Evolutionary conservation across 2,329 filamentous ascomycete species (phyloP), one percentile per base, ranked within the genome.

Genomic region (Alternaria dauci): DNA sequence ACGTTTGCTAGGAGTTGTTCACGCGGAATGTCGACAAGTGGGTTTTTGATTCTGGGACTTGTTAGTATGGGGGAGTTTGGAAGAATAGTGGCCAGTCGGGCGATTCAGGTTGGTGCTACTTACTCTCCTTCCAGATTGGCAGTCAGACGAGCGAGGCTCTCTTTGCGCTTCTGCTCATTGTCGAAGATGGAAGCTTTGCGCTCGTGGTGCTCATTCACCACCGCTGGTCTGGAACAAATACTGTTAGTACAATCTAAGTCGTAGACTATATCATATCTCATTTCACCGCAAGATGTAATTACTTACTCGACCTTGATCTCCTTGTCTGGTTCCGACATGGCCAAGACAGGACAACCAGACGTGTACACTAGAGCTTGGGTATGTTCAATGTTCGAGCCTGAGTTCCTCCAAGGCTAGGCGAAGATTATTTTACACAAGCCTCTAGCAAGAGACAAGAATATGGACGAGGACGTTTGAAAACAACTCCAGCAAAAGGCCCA

Each of bases 1-100:
- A 89, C 88, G 54, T 88, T 80, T 43, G 75, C 73, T 51, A 90
- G 76, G 8, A 91, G 83, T 68, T 80, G 74, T 26, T 76, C 80
- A 64, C 77, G 82, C 7, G 86, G 77, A 43, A 90, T 81, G 41
- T 84, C 86, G 28, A 84, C 80, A 4, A 90, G 79, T 30, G 85
- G 85, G 66, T 88, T 88, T 52, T 81, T 79, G 69, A 87, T 83
- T 66, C 85, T 86, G 61, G 4, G 4, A 14, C 20, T 43, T 9
- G 46, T 72, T n/a, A 67, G 62, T 30, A 26, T 2, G 39, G 20
- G 20, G 41, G 1, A 8, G 11, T 14, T 25, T 11, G 16, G 4
- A 34, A 5, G 12, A 5, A 48, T 16, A 3, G 2, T 20, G 6
- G 8, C 4, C 25, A 8, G 8, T 8, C 25, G 12, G 32, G 32